Percentiles rank a stretch among this genome's conserved stretches.
These are phyloP conservation scores for Sporothrix pallida DNA, from an alignment of 2,329 filamentous ascomycete species.

Conservation along the genomic window DNA sequence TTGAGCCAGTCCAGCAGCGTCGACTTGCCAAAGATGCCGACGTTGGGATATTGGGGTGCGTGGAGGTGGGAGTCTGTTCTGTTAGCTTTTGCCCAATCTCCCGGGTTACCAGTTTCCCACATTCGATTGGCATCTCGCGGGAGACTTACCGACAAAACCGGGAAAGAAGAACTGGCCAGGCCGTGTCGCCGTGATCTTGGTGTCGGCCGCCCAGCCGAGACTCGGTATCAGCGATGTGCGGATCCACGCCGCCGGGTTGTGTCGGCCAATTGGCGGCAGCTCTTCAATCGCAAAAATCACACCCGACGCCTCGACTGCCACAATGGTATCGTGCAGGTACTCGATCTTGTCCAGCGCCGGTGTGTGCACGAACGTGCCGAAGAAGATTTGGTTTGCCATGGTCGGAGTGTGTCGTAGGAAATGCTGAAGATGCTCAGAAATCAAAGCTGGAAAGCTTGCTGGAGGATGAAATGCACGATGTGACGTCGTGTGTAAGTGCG, in stretches of 20 bases:
- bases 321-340: constrained; percentile 56
- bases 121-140: too few species aligned
- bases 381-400: constrained; percentile 53
- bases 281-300: constrained; percentile 57
- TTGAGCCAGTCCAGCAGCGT: constrained; percentile 93
- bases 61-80: constrained; percentile 87
- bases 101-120: neutral
- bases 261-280: constrained; percentile 5
- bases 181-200: constrained; percentile 42
- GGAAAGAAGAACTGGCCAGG: constrained; percentile 79
- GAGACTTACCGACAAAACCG: constrained; percentile 72
- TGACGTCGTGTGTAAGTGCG: neutral
- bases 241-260: constrained; percentile 36
- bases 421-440: neutral
- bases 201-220: constrained; percentile 53
- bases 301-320: constrained; percentile 58
- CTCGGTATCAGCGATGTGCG: constrained; percentile 46
- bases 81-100: neutral
- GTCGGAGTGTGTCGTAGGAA: neutral
- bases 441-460: neutral
- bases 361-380: constrained; percentile 63
- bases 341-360: constrained; percentile 55
- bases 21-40: constrained; percentile 89
- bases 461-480: constrained; percentile 6
- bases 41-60: constrained; percentile 92